Conservation (phyloP, 208 protist species). For the Tetramitus jugosus region DNA sequence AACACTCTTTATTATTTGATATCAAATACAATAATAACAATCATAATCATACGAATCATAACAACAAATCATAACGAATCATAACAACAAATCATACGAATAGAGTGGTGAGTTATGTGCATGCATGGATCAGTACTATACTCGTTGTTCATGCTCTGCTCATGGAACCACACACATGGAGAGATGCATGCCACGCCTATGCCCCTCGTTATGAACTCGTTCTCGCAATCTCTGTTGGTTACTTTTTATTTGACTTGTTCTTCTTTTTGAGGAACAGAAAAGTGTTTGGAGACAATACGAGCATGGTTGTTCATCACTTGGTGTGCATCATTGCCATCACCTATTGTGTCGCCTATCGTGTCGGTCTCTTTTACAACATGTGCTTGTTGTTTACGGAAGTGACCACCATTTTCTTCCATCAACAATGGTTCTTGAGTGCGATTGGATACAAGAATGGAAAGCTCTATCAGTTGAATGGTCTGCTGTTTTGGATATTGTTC, state of each 20-base stretch:
- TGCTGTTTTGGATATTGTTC: conserved; percentile 15
- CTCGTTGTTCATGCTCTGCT: not conserved
- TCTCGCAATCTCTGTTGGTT: conserved; percentile 4
- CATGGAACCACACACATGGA: not conserved
- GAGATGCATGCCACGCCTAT: not conserved
- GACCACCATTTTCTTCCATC: conserved; percentile 5
- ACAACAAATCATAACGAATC: not conserved
- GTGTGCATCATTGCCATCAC: not conserved
- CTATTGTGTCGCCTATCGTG: not conserved
- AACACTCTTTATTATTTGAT: too few species aligned
- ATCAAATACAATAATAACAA: too few species aligned
- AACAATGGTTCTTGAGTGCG: not conserved
- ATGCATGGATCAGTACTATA: not conserved
- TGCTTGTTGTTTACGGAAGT: conserved; percentile 4
- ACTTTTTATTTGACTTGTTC: conserved; percentile 11
- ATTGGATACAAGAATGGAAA: not conserved
- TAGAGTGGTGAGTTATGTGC: not conserved
- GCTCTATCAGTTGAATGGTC: not conserved
- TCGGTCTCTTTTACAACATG: not conserved
- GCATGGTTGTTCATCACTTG: conserved; percentile 5
- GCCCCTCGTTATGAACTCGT: not conserved
- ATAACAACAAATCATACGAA: too few species aligned
- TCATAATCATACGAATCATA: not conserved
- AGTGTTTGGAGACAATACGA: not conserved
- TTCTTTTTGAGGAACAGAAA: not conserved